Evolutionary conservation across 306 rosid species (phyloP).

Genomic region (Citrullus amarus): DNA sequence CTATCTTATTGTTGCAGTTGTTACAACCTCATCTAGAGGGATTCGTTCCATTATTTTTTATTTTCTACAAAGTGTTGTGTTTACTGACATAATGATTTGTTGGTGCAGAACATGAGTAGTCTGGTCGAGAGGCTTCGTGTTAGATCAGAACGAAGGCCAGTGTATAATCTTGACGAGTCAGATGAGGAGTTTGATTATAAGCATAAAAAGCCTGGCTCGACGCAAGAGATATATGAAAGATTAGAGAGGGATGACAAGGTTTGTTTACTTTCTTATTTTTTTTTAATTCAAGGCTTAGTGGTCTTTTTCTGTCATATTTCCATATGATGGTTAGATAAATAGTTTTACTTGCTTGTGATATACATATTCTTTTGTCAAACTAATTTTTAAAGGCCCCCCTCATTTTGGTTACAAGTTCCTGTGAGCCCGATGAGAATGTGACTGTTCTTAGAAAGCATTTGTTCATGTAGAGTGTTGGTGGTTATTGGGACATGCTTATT

Average conservation of each 20-base stretch:
- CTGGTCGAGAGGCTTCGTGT: slow-evolving; percentile 98
- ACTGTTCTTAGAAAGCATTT: not conserved
- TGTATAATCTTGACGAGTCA: slow-evolving; percentile 80
- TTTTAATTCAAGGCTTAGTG: not conserved
- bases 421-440: not conserved
- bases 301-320: not conserved
- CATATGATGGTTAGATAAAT: not conserved
- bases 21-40: not conserved
- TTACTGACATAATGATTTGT: not conserved
- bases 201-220: slow-evolving; percentile 39
- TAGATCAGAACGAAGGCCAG: slow-evolving; percentile 85
- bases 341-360: not conserved
- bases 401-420: not conserved
- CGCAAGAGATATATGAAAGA: slow-evolving; percentile 56
- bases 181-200: slow-evolving; percentile 77
- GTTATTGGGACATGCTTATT: not conserved
- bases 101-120: slow-evolving; percentile 75
- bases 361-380: not conserved
- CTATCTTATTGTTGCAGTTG: not conserved
- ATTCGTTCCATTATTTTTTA: not conserved
- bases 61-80: too few relatives aligned
- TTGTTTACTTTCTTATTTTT: slow-evolving; percentile 13
- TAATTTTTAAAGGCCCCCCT: not conserved
- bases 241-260: slow-evolving; percentile 76
- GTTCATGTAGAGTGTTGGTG: not conserved